Evolutionary conservation across 2,329 filamentous ascomycete genomes (phyloP).

Genomic region (Sporothrix dimorphospora): DNA sequence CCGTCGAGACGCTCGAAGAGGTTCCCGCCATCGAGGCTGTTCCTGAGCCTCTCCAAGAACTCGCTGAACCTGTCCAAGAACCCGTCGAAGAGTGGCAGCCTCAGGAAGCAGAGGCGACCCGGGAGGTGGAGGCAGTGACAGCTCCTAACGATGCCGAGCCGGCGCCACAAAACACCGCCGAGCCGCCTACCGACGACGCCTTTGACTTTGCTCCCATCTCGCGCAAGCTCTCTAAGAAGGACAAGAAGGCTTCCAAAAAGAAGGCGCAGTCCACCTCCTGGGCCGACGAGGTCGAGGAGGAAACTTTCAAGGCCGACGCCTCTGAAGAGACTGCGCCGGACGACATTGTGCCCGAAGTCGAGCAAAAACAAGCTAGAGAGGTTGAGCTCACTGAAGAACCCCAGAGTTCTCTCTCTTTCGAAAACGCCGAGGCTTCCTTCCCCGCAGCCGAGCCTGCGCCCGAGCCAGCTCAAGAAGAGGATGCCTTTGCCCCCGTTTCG

Average conservation of each 20-base stretch:
- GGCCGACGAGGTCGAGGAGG: neutral
- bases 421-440: neutral
- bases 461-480: neutral
- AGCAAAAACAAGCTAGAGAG: neutral
- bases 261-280: constrained; percentile 7
- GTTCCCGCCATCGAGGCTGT: neutral
- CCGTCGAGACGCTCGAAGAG: neutral
- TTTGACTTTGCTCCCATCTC: neutral
- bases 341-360: neutral
- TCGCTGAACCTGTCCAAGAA: neutral
- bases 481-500: neutral
- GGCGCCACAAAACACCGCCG: neutral
- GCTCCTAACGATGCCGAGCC: neutral
- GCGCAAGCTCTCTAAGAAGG: constrained; percentile 4
- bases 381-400: neutral
- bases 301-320: neutral
- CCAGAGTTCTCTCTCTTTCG: neutral
- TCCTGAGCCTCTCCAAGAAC: neutral
- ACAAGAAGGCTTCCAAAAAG: constrained; percentile 14
- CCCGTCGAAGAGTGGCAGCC: neutral
- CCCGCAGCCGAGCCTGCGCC: neutral
- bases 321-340: neutral
- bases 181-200: neutral
- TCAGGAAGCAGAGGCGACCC: neutral
- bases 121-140: neutral